Base-by-base conservation (phyloP, 495 filamentous ascomycete species). In the Podospora pseudocomata region DNA sequence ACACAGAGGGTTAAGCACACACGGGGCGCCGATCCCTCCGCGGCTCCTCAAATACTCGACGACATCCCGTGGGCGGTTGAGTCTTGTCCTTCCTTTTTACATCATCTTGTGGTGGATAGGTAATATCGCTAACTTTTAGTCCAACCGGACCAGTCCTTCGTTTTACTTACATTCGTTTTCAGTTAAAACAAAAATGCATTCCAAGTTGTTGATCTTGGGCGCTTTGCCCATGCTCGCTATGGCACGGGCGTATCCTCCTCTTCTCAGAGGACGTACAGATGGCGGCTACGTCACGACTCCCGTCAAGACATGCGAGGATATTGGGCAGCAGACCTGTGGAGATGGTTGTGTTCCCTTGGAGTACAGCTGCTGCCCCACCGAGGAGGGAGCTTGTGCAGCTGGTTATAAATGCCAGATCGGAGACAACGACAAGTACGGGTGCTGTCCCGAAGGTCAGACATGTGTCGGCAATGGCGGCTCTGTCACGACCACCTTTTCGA, bases 391-490 rank as follows among this genome's bases (percentile, higher is more conserved):
- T 3, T 65, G 67, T 20, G 55, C 67, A 4, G 2, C 57, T 13
- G 26, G 27, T 44, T 20, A 11, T 18, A 5, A 34, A 16, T 68
- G 67, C 27, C 56, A 60, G 13, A 1, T 65, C 5, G 67, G 39
- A 26, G 63, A 65, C 6, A 30, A 68, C n/a, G 57, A 55, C 4
- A 2, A 65, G 63, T 26, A 54, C 19, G 67, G 67, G 6, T 68
- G 67, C 57, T 68, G 67, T 27, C 23, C 7, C 16, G 27, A 65
- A n/a, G 67, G 57, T 19, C 5, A 49, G 15, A n/a, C 19, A n/a
- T 68, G 67, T 56, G 55, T 44, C 26, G 67, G 63, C 67, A 16
- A 65, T 11, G 67, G 67, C 44, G 57, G 63, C 16, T 23, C 64
- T 34, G 30, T 16, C 15, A 27, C 23, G 1, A 65, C 60, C 13